Conservation (phyloP, 768 basidiomycete genomes). For the Boletus sp. region DNA sequence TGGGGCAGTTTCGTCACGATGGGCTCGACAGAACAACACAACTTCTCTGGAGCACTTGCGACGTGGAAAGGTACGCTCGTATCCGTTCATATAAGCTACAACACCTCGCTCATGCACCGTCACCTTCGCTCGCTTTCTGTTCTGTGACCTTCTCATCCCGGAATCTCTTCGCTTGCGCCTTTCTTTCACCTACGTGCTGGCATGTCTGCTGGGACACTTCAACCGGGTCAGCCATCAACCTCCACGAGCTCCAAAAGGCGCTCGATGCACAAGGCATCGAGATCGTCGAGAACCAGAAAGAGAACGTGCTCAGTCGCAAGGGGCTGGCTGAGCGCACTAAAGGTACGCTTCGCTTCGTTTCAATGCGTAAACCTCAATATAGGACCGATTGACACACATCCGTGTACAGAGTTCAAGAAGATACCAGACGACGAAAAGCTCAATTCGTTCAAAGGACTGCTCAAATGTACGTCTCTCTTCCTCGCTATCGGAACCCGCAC, state of each 20-base stretch:
- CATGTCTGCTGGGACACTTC: background rate
- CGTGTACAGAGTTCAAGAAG: slow-evolving; percentile 84
- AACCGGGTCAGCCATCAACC: slow-evolving; percentile 64
- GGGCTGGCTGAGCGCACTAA: slow-evolving; percentile 93
- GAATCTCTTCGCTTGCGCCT: background rate
- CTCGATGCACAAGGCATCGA: slow-evolving; percentile 92
- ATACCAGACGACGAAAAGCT: slow-evolving; percentile 87
- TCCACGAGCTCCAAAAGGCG: slow-evolving; percentile 87
- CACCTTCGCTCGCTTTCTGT: background rate
- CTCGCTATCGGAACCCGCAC: background rate
- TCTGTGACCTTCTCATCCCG: background rate
- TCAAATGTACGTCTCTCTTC: slow-evolving; percentile 60
- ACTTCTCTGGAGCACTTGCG: slow-evolving; percentile 88
- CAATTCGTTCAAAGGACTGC: slow-evolving; percentile 80
- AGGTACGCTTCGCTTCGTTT: slow-evolving; percentile 43
- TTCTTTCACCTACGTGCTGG: background rate
- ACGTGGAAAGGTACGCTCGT: slow-evolving; percentile 80
- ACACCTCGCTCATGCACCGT: slow-evolving; percentile 1
- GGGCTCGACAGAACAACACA: slow-evolving; percentile 50
- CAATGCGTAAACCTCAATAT: background rate
- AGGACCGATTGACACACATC: background rate
- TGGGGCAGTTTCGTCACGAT: slow-evolving; percentile 5
- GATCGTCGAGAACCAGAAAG: slow-evolving; percentile 98
- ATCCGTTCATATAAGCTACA: background rate
- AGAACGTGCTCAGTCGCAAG: slow-evolving; percentile 91